Evolutionary conservation across 108 stramenopile genomes (phyloP), one percentile per base, ranked within the genome.

Genomic region (Skeletonema costatum): DNA sequence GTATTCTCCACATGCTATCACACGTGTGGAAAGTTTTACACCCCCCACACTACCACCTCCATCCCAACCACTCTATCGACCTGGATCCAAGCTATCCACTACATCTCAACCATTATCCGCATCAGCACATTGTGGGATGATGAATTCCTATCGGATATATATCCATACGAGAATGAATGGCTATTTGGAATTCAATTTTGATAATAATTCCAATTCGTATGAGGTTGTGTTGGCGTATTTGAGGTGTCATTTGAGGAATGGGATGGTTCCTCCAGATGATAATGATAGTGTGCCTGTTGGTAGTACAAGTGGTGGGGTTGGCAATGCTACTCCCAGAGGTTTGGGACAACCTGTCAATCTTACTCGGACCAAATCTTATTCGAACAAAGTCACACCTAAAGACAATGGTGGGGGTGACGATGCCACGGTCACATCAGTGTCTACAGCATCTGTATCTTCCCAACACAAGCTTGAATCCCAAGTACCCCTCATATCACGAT

Each of bases 181-280:
- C 1, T 66, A 66, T 41, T 39, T 74, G 48, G 64, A 74, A 46
- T 74, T 74, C 21, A 74, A 64, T 29, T 36, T 58, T 30, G 73
- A 74, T 39, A 66, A 66, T 58, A 74, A 66, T 58, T 31, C 73
- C 64, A 74, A 74, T 33, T 74, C 73, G 33, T 64, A 74, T 46
- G 64, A 74, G 25, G 35, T 65, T 5, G 19, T 74, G 48, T 50
- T 74, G 73, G 64, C 73, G 10, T 74, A 53, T 41, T 48, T 74
- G 11, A 66, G n/a, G 64, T 62, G 48, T 13, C 64, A 74, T 53
- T 56, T 74, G 51, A 42, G 29, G 48, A 8, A 62, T 16, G 73
- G 53, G 53, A 56, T 56, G 25, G 53, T 56, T 10, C 21, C 25
- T 29, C 53, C 53, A 1, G 53, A 25, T 25, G 10, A 56, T n/a